phyloP scores from a whole-genome alignment of 1,139 yeast genomes.

The Hemisphaericaspora subhashii region DNA sequence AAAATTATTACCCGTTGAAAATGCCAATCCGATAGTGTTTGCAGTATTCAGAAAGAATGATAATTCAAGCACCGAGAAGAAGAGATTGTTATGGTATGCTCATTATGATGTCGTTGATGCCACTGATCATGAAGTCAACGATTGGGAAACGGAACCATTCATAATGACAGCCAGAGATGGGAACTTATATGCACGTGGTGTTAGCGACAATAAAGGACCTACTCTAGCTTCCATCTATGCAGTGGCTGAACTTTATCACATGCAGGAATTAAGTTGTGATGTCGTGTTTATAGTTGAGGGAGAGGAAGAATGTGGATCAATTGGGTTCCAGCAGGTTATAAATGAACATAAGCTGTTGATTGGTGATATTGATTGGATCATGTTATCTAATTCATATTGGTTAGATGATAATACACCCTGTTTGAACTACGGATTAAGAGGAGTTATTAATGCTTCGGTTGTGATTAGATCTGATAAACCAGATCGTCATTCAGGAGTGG shows the following conservation, averaged over 20 bases:
- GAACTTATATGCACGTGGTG: slow-evolving; percentile 87
- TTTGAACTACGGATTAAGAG: slow-evolving; percentile 89
- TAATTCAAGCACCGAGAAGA: slow-evolving; percentile 1
- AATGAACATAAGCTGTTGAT: slow-evolving; percentile 48
- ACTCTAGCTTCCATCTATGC: slow-evolving; percentile 86
- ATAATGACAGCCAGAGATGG: slow-evolving; percentile 76
- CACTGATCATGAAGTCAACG: slow-evolving; percentile 38
- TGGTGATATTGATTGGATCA: slow-evolving; percentile 82
- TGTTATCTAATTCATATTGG: slow-evolving; percentile 93
- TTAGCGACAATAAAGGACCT: slow-evolving; percentile 94
- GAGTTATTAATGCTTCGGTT: slow-evolving; percentile 80
- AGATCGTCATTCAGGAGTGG: slow-evolving; percentile 94
- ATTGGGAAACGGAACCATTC: slow-evolving; percentile 84
- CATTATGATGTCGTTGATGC: slow-evolving; percentile 91
- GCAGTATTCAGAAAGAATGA: slow-evolving; percentile 60
- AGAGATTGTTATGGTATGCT: slow-evolving; percentile 79
- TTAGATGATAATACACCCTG: slow-evolving; percentile 87
- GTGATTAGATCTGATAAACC: slow-evolving; percentile 70
- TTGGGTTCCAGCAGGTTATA: slow-evolving; percentile 75
- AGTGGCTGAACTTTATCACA: slow-evolving; percentile 67
- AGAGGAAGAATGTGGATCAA: slow-evolving; percentile 92
- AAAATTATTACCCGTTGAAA: slow-evolving; percentile 66
- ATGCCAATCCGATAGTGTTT: slow-evolving; percentile 82
- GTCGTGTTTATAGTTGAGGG: slow-evolving; percentile 88
- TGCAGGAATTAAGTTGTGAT: slow-evolving; percentile 60